Base-by-base conservation (phyloP, 2,329 filamentous ascomycete genomes). In the Hypoxylon sp. region DNA sequence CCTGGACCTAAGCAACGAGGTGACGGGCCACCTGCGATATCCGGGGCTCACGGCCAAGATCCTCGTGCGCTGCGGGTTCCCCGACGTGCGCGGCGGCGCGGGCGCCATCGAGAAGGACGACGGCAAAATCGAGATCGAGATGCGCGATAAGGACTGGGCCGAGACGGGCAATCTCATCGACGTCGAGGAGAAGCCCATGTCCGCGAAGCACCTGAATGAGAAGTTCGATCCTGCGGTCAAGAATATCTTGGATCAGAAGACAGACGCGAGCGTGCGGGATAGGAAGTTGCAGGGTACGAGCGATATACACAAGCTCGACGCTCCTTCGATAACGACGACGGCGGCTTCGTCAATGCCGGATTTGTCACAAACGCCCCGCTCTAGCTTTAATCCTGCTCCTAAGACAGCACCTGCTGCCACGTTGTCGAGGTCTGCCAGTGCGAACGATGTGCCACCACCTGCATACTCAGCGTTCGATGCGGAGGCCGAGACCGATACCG, bases 11-110 rank as follows among this genome's bases (percentile, higher is more conserved):
- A 86, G 82, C 64, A 79, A 80, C 4, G 78, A 81, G n/a, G 83
- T 87, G 8, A 72, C 74, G 53, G 83, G 83, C 4, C 84, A 87
- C 67, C 72, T 85, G 47, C 80, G 84, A 24, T 87, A 84, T 66
- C 83, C 85, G 0, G 75, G 75, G 1, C 74, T 87, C 13, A 81
- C 82, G 6, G 80, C 80, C 28, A 79, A 84, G 74, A 86, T 87
- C 22, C 75, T 87, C 34, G 76, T 77, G 17, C 78, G 79, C 41
- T 87, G 85, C 70, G 84, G 82, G 17, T 85, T 87, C 59, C 74
- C 80, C 2, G 76, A 80, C 39, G 75, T 84, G 26, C 76, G 76
- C 43, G 82, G 80, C 7, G 78, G 79, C 22, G 75, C 75, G 0
- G 77, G 76, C 4, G 72, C 72, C 1, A 86, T 86, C 49, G 82